A percentile compares a stretch with the other conserved stretches of the same genome.
Evolutionary conservation across 129 eudicot species (phyloP).

Genomic region (Sambucus nigra): DNA sequence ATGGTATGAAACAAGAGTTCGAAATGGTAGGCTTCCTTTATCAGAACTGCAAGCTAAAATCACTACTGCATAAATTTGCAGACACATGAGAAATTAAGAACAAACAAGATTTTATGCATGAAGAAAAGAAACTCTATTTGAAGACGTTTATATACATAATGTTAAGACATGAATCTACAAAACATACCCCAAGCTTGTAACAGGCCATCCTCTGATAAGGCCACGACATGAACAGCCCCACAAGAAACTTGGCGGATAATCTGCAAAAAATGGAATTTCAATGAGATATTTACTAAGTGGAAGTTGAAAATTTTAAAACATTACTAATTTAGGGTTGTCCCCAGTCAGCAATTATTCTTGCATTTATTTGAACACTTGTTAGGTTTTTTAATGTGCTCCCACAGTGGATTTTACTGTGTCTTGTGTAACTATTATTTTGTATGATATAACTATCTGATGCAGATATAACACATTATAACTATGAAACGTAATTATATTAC

Average conservation of each 20-base stretch:
- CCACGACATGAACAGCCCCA: constrained; percentile 87
- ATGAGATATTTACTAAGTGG: background rate
- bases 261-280: constrained; percentile 20
- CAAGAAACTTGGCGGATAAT: constrained; percentile 85
- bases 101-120: background rate
- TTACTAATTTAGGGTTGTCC: too few species aligned
- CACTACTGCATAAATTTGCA: constrained; percentile 2
- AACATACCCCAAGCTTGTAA: constrained; percentile 95
- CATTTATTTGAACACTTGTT: too few species aligned
- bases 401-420: too few species aligned
- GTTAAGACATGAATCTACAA: background rate
- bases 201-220: constrained; percentile 87
- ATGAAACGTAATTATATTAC: too few species aligned
- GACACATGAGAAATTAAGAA: background rate
- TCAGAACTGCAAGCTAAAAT: background rate
- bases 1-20: constrained; percentile 7
- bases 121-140: background rate
- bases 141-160: background rate
- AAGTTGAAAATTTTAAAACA: too few species aligned
- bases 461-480: too few species aligned
- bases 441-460: too few species aligned
- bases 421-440: too few species aligned
- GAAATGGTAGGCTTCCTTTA: background rate
- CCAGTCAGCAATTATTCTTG: too few species aligned
- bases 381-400: too few species aligned